Evolutionary conservation across 2,329 filamentous ascomycete species (phyloP).

Genomic region (Hymenoscyphus linearis): DNA sequence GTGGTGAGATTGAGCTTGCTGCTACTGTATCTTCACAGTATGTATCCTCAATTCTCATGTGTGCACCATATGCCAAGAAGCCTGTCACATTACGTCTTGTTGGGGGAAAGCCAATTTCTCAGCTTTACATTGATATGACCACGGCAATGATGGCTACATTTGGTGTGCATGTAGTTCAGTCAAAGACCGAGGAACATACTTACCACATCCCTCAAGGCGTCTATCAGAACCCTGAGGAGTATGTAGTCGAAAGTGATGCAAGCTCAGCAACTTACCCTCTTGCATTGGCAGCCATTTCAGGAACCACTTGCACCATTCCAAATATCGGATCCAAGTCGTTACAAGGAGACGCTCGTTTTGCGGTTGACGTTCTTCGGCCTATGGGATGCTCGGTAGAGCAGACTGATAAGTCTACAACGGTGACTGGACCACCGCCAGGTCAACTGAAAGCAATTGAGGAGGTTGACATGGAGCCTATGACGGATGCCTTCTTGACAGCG

Average conservation of each 20-base stretch:
- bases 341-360: conserved; percentile 92
- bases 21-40: conserved; percentile 99
- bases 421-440: conserved; percentile 78
- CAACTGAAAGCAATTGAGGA: conserved; percentile 68
- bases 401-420: conserved; percentile 79
- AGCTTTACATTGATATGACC: conserved; percentile 98
- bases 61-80: conserved; percentile 91
- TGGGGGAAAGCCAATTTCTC: conserved; percentile 95
- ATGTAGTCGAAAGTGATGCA: conserved; percentile 92
- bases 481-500: conserved; percentile 93
- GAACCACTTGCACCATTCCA: conserved; percentile 89
- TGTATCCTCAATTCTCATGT: conserved; percentile 94
- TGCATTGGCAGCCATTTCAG: conserved; percentile 89
- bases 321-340: conserved; percentile 92
- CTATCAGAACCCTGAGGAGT: conserved; percentile 80
- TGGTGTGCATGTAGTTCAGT: conserved; percentile 73
- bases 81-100: conserved; percentile 86
- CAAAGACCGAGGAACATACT: conserved; percentile 74
- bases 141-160: conserved; percentile 96
- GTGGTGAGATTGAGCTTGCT: conserved; percentile 83
- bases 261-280: conserved; percentile 96
- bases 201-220: conserved; percentile 85
- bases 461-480: conserved; percentile 99
- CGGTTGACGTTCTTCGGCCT: conserved; percentile 78
- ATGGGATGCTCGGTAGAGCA: conserved; percentile 94